Base-by-base conservation (phyloP, 116 monocot species). In the Cymodocea nodosa region DNA sequence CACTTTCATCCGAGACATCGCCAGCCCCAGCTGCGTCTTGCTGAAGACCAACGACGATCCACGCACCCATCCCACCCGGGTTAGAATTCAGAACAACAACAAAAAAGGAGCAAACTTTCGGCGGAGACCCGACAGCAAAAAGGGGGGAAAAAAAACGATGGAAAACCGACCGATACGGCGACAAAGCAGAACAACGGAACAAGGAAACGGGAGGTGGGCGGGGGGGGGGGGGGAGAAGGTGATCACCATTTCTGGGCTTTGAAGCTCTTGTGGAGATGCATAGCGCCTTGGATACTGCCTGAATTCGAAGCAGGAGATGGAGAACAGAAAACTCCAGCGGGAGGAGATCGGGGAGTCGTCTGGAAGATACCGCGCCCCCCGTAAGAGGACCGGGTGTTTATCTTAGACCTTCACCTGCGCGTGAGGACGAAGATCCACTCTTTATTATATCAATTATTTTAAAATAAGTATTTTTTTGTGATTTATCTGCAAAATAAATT, bases 21-120 rank as follows among this genome's bases (percentile, higher is more conserved):
- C 88, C 34, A 97, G 81, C 81, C 74, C 85, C 80, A 89, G 52
- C 67, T 88, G 79, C 35, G 91, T 91, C 80, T 97, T 91, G 80
- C 97, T 97, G 91, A 74, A 35, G 34, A 44, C 54, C 30, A 30
- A 30, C 30, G 30, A 30, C 54, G 20, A 16, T n/a, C n/a, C 54
- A 30, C 20, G 15, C 18, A 54, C 54, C 16, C 54, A 12, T 16
- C 3, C 54, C 54, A 16, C 54, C 53, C 53, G 15, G 53, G 53
- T 53, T 53, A 17, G 53, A 59, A 59, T 23, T 13, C 40, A 15
- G 24, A 49, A 49, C 19, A 19, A 51, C 49, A 20, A 48, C 36
- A 6, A 50, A 11, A 23, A 23, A 50, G 15, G 15, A 37, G 18
- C 64, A 64, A 65, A 49, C 48, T 25, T 25, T 15, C 15, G 44